Conservation (phyloP, 768 basidiomycete genomes). For the Cyclocybe cylindracea region DNA sequence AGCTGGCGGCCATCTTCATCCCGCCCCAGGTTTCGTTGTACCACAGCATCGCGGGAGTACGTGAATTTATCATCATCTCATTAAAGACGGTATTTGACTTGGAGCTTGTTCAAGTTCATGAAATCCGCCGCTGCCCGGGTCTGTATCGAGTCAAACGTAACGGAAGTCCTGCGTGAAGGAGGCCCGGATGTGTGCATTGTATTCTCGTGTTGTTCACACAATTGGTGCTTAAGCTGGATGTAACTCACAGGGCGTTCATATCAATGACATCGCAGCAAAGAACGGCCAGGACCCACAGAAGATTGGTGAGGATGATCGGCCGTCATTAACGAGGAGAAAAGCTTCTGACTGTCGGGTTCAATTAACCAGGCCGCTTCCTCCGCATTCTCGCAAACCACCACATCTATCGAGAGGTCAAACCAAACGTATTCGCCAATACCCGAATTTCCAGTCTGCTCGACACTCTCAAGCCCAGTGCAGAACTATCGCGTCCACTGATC, state of each 20-base stretch:
- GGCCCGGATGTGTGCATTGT: constrained; percentile 28
- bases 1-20: constrained; percentile 26
- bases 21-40: constrained; percentile 27
- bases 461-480: constrained; percentile 27
- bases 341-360: not conserved
- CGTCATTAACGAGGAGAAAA: not conserved
- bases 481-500: constrained; percentile 17
- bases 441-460: constrained; percentile 36
- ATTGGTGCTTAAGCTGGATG: too few species aligned
- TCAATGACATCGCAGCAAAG: constrained; percentile 31
- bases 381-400: constrained; percentile 39
- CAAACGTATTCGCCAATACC: constrained; percentile 40
- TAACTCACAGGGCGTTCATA: constrained; percentile 28
- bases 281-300: constrained; percentile 29
- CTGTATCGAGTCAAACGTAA: constrained; percentile 34
- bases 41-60: constrained; percentile 23
- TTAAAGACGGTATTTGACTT: not conserved
- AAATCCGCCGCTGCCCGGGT: constrained; percentile 28
- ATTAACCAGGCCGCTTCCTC: constrained; percentile 31
- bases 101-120: constrained; percentile 18
- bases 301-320: constrained; percentile 29
- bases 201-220: too few species aligned
- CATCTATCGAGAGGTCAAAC: constrained; percentile 36
- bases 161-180: constrained; percentile 41
- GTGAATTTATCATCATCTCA: constrained; percentile 1